Conservation (phyloP, 768 basidiomycete genomes). For the Lactarius pseudohatsudake region DNA sequence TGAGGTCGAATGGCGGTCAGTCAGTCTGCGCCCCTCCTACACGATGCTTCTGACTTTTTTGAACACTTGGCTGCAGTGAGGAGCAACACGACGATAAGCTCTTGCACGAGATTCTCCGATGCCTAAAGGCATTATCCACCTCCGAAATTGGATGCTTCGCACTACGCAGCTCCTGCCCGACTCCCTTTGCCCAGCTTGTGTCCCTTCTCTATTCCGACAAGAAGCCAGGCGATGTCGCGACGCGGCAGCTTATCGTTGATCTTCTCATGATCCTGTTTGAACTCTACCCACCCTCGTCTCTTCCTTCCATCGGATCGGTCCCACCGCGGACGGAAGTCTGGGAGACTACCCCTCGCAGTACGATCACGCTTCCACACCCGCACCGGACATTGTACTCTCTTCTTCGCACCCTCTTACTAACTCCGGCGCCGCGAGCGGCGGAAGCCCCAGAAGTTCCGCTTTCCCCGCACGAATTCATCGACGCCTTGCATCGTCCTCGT, state of each 20-base stretch:
- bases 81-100: slow-evolving; percentile 98
- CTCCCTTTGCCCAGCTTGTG: slow-evolving; percentile 83
- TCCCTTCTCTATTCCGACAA: slow-evolving; percentile 93
- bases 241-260: slow-evolving; percentile 88
- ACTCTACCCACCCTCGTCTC: slow-evolving; percentile 71
- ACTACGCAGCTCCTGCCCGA: slow-evolving; percentile 83
- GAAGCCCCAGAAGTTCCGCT: slow-evolving; percentile 61
- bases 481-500: slow-evolving; percentile 61
- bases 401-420: slow-evolving; percentile 72
- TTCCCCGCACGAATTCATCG: slow-evolving; percentile 82
- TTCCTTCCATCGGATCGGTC: slow-evolving; percentile 50
- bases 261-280: slow-evolving; percentile 87
- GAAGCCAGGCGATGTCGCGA: slow-evolving; percentile 91
- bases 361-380: slow-evolving; percentile 68
- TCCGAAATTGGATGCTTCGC: slow-evolving; percentile 88
- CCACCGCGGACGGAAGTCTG: slow-evolving; percentile 23
- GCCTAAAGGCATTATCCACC: slow-evolving; percentile 91
- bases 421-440: slow-evolving; percentile 61
- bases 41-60: neutral
- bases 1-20: slow-evolving; percentile 94
- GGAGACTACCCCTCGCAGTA: slow-evolving; percentile 44
- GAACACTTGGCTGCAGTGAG: slow-evolving; percentile 54
- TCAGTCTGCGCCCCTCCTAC: slow-evolving; percentile 28
- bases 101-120: slow-evolving; percentile 86
- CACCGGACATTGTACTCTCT: slow-evolving; percentile 74